phyloP scores from a whole-genome alignment of 176 grass and related monocot species.

The Hsuehochloa calcarea region DNA sequence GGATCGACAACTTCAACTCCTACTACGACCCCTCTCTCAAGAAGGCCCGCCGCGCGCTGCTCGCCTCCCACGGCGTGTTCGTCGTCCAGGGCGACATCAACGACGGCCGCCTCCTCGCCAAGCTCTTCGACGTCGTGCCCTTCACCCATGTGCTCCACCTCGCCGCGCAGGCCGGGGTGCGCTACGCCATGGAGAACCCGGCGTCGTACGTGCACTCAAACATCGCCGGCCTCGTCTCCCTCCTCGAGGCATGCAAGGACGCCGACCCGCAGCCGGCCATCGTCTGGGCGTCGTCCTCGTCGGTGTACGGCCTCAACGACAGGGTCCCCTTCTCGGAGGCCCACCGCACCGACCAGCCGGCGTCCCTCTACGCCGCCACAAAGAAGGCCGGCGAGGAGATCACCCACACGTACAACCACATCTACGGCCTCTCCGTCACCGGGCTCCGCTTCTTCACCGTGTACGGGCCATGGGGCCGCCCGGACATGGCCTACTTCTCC shows the following conservation, averaged over 20 bases:
- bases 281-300: conserved; percentile 77
- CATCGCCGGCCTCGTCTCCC: conserved; percentile 59
- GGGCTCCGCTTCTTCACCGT: conserved; percentile 88
- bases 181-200: conserved; percentile 75
- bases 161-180: conserved; percentile 75
- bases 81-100: conserved; percentile 68
- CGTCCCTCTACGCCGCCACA: conserved; percentile 77
- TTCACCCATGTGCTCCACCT: conserved; percentile 83
- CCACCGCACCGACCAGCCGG: conserved; percentile 68
- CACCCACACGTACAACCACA: conserved; percentile 82
- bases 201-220: conserved; percentile 71
- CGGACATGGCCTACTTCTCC: conserved; percentile 79
- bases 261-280: conserved; percentile 72
- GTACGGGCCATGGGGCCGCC: conserved; percentile 64
- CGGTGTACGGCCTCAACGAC: conserved; percentile 73
- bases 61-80: conserved; percentile 49
- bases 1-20: conserved; percentile 70
- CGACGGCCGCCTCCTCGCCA: conserved; percentile 56
- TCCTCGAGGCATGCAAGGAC: conserved; percentile 65
- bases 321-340: conserved; percentile 63
- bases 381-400: conserved; percentile 91
- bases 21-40: conserved; percentile 78
- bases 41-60: conserved; percentile 59
- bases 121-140: conserved; percentile 63
- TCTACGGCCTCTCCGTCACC: conserved; percentile 72